Evolutionary conservation across 2,329 filamentous ascomycete genomes (phyloP), one percentile per base, ranked within the genome.

Genomic region (Colletotrichum sp.): DNA sequence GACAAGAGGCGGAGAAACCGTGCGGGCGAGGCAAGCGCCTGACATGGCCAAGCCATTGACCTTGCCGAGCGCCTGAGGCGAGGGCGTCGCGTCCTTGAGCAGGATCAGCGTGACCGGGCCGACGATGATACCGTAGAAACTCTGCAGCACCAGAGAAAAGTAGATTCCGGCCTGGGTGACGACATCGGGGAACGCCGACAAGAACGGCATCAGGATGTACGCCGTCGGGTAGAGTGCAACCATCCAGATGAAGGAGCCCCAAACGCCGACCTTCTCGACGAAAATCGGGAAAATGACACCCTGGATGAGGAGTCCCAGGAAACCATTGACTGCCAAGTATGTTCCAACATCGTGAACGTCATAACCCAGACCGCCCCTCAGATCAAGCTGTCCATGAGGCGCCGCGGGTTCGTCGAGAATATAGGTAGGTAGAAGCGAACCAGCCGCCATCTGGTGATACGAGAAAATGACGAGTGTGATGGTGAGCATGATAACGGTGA

Each of bases 41-140:
- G 92, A 93, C 76, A 94, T 94, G 64, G 93, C 93, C 10, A 95
- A 85, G 0, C 93, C 93, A 77, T 95, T 95, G 82, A 95, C 93
- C 79, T 91, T 92, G 2, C 93, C 93, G 18, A 95, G 87, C 7
- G 91, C 89, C 2, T 88, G 88, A 5, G 91, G 86, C 6, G 90
- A 89, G 0, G 93, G 92, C 6, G 92, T 91, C 2, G 93, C 92
- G 84, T 95, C 92, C 82, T 95, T 95, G 80, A 95, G 89, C 70
- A 95, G 86, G 76, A 95, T 94, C 30, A 95, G 87, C 1, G 93
- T 88, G 10, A 94, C 89, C 1, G 93, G 93, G 48, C 93, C 94
- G 26, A 90, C 91, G 43, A 95, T 87, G 78, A 95, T 94, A 9
- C 92, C 92, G 71, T 93, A 91, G 71, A 94, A 85, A 78, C 93